These are phyloP conservation scores for Citrus inodora DNA, from an alignment of 345 rosid species.

Conservation along the genomic window DNA sequence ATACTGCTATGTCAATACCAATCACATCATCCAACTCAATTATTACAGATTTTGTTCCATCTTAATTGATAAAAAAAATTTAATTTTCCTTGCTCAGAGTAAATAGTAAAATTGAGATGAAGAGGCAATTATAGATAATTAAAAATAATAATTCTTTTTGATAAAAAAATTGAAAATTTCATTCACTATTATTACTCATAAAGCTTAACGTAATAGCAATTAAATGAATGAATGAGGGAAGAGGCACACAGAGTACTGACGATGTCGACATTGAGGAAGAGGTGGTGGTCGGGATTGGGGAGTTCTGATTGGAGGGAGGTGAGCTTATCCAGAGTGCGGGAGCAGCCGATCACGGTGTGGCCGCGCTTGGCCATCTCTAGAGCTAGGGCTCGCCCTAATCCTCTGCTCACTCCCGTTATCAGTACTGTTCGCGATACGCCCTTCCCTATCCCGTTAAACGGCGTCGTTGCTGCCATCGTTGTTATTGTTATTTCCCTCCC, in stretches of 20 bases:
- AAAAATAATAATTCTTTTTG: no score
- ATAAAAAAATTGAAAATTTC: neutral
- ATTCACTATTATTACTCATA: neutral
- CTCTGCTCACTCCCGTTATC: conserved; percentile 89
- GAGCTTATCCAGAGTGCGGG: conserved; percentile 79
- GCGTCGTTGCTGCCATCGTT: conserved; percentile 23
- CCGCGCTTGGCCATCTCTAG: conserved; percentile 83
- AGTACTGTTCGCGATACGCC: conserved; percentile 37
- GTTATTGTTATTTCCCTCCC: neutral
- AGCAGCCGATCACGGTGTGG: conserved; percentile 85
- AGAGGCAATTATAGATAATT: no score
- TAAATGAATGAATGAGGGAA: neutral
- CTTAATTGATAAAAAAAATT: neutral
- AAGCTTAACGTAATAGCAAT: neutral
- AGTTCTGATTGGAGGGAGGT: conserved; percentile 63
- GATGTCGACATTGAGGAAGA: conserved; percentile 76
- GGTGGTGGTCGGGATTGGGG: conserved; percentile 47
- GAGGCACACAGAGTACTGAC: conserved; percentile 24
- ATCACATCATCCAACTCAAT: neutral
- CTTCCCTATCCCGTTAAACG: conserved; percentile 31
- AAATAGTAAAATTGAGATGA: neutral
- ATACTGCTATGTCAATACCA: neutral
- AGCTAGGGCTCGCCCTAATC: conserved; percentile 87
- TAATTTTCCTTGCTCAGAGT: neutral
- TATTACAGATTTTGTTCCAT: neutral